Evolutionary conservation across 345 rosid genomes (phyloP).

Genomic region (Eucalyptus leucophloia): DNA sequence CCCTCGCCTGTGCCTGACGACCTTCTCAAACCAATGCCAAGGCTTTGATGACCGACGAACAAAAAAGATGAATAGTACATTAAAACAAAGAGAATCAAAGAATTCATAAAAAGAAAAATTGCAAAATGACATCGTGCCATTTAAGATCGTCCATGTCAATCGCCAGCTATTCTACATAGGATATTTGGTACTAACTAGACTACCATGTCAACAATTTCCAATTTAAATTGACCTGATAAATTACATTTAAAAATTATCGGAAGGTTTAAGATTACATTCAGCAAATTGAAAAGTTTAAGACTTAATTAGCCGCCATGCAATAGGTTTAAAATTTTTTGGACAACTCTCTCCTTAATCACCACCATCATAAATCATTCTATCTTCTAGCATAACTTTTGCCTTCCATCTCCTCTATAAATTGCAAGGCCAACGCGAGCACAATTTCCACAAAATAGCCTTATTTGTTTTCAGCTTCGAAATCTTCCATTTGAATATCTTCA

Average conservation of each 20-base stretch:
- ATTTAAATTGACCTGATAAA: background rate
- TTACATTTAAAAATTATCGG: background rate
- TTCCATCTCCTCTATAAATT: background rate
- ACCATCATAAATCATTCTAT: background rate
- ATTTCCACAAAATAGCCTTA: background rate
- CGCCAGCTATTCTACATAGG: background rate
- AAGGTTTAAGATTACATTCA: background rate
- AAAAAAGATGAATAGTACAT: background rate
- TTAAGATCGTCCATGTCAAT: background rate
- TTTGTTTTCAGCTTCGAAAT: background rate
- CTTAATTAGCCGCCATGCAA: background rate
- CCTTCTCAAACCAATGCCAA: background rate
- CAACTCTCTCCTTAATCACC: background rate
- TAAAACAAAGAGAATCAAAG: background rate
- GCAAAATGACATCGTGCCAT: background rate
- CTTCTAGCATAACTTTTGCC: background rate
- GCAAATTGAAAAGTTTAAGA: background rate
- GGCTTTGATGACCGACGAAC: background rate
- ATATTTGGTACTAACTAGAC: too few relatives aligned
- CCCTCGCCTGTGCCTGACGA: accelerated
- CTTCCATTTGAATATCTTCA: background rate
- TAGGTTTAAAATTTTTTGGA: background rate
- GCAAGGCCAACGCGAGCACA: background rate
- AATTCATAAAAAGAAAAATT: background rate
- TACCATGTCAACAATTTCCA: background rate